These are phyloP conservation scores for Metschnikowia orientalis DNA, from an alignment of 805 yeast genomes.

Conservation along the genomic window DNA sequence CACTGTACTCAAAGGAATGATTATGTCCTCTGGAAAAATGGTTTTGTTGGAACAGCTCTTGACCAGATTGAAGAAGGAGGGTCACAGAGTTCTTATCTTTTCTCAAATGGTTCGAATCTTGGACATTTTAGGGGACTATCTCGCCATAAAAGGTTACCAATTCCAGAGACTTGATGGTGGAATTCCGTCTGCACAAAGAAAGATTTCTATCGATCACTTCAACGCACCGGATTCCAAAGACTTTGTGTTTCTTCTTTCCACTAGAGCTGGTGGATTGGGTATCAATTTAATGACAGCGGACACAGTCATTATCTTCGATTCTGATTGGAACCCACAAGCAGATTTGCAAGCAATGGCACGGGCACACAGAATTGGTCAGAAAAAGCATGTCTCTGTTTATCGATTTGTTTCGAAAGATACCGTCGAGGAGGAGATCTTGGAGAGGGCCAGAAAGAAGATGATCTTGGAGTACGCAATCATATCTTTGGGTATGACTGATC, in stretches of 20 bases:
- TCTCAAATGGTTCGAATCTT: conserved; percentile 97
- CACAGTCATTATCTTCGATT: conserved; percentile 94
- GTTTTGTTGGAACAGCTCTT: conserved; percentile 87
- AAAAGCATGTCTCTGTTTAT: conserved; percentile 95
- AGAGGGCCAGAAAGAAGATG: conserved; percentile 97
- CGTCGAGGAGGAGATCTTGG: conserved; percentile 95
- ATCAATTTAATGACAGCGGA: conserved; percentile 99
- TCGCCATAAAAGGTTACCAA: conserved; percentile 77
- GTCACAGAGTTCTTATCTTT: conserved; percentile 92
- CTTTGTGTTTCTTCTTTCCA: conserved; percentile 82
- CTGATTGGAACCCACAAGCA: conserved; percentile 99
- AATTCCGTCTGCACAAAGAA: conserved; percentile 86
- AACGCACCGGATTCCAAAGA: conserved; percentile 92
- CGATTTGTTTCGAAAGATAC: conserved; percentile 97
- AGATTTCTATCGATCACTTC: conserved; percentile 93
- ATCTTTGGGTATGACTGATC: conserved; percentile 90
- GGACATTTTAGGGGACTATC: conserved; percentile 91
- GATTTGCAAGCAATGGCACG: conserved; percentile 99
- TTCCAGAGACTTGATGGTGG: conserved; percentile 97
- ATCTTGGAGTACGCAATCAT: conserved; percentile 96
- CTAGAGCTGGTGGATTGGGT: conserved; percentile 99
- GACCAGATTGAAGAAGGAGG: conserved; percentile 81
- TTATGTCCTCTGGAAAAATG: conserved; percentile 98
- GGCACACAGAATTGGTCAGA: conserved; percentile 99
- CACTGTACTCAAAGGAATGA: conserved; percentile 78